Evolutionary conservation across 2,329 filamentous ascomycete species (phyloP).

Genomic region (Penicillium sp.): DNA sequence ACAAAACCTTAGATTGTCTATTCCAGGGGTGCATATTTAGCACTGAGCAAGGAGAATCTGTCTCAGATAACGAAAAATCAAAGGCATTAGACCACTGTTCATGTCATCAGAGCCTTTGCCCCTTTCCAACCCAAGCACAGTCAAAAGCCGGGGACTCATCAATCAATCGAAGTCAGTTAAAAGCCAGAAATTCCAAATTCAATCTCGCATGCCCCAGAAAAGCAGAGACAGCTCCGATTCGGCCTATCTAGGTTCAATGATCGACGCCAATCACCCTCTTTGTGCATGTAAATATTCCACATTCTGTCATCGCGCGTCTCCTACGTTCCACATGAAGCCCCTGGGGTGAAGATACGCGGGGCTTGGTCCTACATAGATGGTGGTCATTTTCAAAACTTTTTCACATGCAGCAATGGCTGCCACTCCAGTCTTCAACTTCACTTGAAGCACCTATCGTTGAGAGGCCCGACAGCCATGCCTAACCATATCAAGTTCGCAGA

Average conservation of each 20-base stretch:
- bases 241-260: slow-evolving; percentile 26
- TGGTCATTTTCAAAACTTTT: slow-evolving; percentile 21
- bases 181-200: neutral
- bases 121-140: neutral
- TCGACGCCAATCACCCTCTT: slow-evolving; percentile 23
- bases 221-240: slow-evolving; percentile 20
- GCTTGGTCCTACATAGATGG: slow-evolving; percentile 21
- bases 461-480: slow-evolving; percentile 17
- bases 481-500: slow-evolving; percentile 24
- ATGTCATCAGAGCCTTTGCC: neutral
- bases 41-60: slow-evolving; percentile 7
- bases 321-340: slow-evolving; percentile 26
- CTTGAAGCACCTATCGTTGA: slow-evolving; percentile 15
- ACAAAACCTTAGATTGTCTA: neutral
- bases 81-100: neutral
- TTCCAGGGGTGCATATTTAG: slow-evolving; percentile 1
- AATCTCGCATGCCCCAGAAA: slow-evolving; percentile 2
- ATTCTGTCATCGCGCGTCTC: slow-evolving; percentile 30
- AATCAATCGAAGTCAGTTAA: neutral
- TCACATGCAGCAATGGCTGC: slow-evolving; percentile 16
- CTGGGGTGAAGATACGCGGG: slow-evolving; percentile 27
- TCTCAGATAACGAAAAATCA: slow-evolving; percentile 1
- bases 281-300: slow-evolving; percentile 22
- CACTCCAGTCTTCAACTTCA: slow-evolving; percentile 14
- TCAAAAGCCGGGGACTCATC: neutral